Evolutionary conservation across 2,329 filamentous ascomycete species (phyloP).

Genomic region (Epichloe hybrida): DNA sequence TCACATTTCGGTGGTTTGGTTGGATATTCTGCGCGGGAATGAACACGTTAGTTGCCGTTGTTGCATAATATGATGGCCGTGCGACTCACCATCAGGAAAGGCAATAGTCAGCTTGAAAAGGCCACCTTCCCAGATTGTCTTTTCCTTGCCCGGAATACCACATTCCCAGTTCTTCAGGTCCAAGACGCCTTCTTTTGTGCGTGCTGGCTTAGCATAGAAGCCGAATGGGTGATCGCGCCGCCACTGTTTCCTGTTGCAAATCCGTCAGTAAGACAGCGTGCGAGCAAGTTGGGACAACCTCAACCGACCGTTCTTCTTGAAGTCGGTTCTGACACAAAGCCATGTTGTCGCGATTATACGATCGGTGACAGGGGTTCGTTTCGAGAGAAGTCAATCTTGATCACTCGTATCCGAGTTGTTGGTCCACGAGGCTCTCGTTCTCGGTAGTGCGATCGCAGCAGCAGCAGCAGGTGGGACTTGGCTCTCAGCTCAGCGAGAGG

Average conservation of each 20-base stretch:
- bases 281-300: neutral
- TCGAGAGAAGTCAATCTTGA: neutral
- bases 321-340: conserved; percentile 79
- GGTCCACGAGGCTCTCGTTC: neutral
- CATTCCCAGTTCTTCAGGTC: conserved; percentile 97
- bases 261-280: conserved; percentile 10
- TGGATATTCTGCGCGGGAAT: conserved; percentile 60
- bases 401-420: neutral
- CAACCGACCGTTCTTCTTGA: conserved; percentile 68
- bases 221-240: conserved; percentile 93
- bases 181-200: conserved; percentile 65
- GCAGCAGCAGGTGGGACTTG: neutral
- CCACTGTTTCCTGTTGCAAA: conserved; percentile 70
- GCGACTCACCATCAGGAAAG: conserved; percentile 74
- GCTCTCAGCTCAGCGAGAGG: neutral
- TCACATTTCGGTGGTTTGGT: conserved; percentile 98
- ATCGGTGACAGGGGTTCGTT: neutral
- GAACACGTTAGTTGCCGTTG: neutral
- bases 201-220: conserved; percentile 82
- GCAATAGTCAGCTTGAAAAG: conserved; percentile 86
- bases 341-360: conserved; percentile 36
- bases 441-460: neutral
- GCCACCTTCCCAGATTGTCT: conserved; percentile 96
- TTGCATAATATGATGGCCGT: conserved; percentile 1
- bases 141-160: conserved; percentile 87